Evolutionary conservation across 345 rosid genomes (phyloP).

Genomic region (Populus ilicifolia): DNA sequence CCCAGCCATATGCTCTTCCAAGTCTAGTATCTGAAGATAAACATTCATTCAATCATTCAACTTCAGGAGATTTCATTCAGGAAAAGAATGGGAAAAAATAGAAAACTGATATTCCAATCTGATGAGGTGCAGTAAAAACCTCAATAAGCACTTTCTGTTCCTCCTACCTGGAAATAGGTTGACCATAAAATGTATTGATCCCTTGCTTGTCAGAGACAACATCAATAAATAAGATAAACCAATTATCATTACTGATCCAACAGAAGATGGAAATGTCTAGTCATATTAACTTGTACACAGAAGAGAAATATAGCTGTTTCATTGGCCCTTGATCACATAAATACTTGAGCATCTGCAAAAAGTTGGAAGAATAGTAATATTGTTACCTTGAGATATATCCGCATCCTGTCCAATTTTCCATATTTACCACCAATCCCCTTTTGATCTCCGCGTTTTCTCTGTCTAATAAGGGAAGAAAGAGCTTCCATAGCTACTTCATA

Average conservation of each 20-base stretch:
- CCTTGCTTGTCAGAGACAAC: not conserved
- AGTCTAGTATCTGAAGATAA: conserved; percentile 54
- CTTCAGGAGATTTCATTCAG: not conserved
- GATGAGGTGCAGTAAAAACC: not conserved
- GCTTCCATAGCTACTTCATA: conserved; percentile 85
- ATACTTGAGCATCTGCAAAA: conserved; percentile 4
- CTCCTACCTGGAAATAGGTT: not conserved
- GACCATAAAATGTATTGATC: not conserved
- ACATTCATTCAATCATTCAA: not conserved
- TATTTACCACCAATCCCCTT: conserved; percentile 36
- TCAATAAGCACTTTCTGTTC: not conserved
- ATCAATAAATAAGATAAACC: not conserved
- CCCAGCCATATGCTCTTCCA: conserved; percentile 53
- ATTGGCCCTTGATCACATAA: not conserved
- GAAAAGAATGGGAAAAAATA: not conserved
- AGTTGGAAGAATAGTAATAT: not conserved
- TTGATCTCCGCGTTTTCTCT: conserved; percentile 54
- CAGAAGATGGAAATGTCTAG: not conserved
- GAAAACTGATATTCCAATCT: not conserved
- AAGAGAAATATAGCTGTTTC: not conserved
- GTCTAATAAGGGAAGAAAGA: conserved; percentile 71
- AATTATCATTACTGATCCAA: not conserved
- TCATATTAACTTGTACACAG: not conserved
- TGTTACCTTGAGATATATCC: conserved; percentile 64
- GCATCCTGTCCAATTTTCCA: conserved; percentile 65